A percentile compares a stretch with the other conserved stretches of the same genome.
These are phyloP conservation scores for Hymenoscyphus repandus DNA, from an alignment of 2,329 filamentous ascomycete species.

Conservation along the genomic window DNA sequence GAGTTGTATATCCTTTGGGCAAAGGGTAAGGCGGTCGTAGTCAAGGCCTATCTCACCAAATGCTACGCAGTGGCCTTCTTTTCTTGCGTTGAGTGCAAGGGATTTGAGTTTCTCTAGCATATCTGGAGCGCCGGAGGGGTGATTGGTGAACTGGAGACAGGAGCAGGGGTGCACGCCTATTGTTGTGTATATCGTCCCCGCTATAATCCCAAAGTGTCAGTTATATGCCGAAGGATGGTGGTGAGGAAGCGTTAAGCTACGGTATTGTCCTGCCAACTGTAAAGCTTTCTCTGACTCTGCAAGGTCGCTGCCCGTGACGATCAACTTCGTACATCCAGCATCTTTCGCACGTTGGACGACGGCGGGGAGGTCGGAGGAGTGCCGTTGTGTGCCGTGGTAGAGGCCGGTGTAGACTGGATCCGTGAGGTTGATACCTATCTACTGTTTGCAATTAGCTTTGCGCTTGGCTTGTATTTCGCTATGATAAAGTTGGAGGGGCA, in stretches of 20 bases:
- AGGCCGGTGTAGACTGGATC: slow-evolving; percentile 83
- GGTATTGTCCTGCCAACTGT: slow-evolving; percentile 65
- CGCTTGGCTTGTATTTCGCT: background rate
- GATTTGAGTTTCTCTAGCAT: slow-evolving; percentile 54
- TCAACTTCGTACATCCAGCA: slow-evolving; percentile 81
- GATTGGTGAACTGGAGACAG: slow-evolving; percentile 68
- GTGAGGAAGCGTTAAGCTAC: slow-evolving; percentile 39
- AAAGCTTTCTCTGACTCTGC: slow-evolving; percentile 71
- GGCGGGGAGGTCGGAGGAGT: slow-evolving; percentile 67
- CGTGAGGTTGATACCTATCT: slow-evolving; percentile 93
- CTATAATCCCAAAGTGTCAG: slow-evolving; percentile 38
- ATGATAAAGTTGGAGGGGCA: background rate
- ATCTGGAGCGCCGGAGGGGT: slow-evolving; percentile 43
- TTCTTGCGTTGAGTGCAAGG: slow-evolving; percentile 52
- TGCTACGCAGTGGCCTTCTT: slow-evolving; percentile 50
- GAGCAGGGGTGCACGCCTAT: slow-evolving; percentile 92
- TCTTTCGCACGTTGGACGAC: slow-evolving; percentile 74
- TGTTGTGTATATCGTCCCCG: slow-evolving; percentile 79
- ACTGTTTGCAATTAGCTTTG: slow-evolving; percentile 15
- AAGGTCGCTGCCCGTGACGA: slow-evolving; percentile 89
- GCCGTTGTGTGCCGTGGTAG: slow-evolving; percentile 74
- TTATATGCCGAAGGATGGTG: background rate
- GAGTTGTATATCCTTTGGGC: slow-evolving; percentile 71
- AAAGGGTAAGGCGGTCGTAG: slow-evolving; percentile 86
- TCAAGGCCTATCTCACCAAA: slow-evolving; percentile 96